These are phyloP conservation scores for Xylaria castorea DNA, from an alignment of 495 filamentous ascomycete genomes.

Conservation along the genomic window DNA sequence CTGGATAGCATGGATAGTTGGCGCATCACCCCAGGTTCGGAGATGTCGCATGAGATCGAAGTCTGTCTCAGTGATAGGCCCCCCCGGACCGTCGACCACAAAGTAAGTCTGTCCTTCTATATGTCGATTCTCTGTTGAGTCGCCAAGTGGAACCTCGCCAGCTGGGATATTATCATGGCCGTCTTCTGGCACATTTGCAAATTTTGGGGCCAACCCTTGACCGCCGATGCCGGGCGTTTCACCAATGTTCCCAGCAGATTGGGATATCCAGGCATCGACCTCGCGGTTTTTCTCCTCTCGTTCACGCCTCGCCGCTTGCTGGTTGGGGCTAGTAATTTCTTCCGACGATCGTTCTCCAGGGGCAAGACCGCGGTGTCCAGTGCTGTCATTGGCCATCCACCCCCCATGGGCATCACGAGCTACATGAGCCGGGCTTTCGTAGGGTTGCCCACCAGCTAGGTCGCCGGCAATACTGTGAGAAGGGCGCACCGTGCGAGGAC, in stretches of 20 bases:
- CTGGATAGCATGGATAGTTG: constrained; percentile 50
- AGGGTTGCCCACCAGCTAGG: constrained; percentile 30
- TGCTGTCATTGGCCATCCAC: constrained; percentile 46
- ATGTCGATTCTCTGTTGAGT: constrained; percentile 49
- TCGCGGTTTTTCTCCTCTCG: constrained; percentile 48
- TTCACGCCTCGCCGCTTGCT: constrained; percentile 44
- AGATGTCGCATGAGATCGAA: constrained; percentile 51
- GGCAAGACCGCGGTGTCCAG: constrained; percentile 51
- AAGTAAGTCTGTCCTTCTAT: constrained; percentile 56
- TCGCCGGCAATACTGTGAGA: constrained; percentile 37
- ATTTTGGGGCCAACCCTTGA: constrained; percentile 25
- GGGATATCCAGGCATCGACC: constrained; percentile 51
- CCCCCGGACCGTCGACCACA: constrained; percentile 44
- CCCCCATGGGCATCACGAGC: constrained; percentile 46
- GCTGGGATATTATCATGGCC: constrained; percentile 45
- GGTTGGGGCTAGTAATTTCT: constrained; percentile 50
- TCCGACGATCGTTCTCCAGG: constrained; percentile 47
- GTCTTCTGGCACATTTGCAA: constrained; percentile 30
- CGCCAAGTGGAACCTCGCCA: constrained; percentile 45
- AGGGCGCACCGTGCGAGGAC: constrained; percentile 29
- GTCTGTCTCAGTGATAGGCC: constrained; percentile 50
- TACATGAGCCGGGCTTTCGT: constrained; percentile 21
- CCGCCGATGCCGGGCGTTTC: constrained; percentile 11
- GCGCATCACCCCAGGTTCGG: constrained; percentile 56
- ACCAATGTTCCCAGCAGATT: constrained; percentile 28